These are phyloP conservation scores for Fulvia fulva DNA, from an alignment of 2,329 filamentous ascomycete species.

Conservation along the genomic window DNA sequence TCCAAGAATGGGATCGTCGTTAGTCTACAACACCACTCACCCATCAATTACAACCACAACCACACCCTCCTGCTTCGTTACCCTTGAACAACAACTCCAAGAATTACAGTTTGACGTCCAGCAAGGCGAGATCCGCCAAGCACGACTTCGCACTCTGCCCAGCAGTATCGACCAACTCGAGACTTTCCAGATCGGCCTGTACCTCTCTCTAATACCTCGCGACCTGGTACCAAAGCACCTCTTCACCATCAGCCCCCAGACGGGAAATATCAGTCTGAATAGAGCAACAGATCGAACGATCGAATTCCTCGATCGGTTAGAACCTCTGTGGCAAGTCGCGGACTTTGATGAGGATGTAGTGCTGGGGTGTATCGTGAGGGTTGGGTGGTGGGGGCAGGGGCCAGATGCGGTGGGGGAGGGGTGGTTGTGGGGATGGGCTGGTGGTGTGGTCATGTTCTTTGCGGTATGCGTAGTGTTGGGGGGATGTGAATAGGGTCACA, in stretches of 20 bases:
- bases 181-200: neutral
- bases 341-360: slow-evolving; percentile 1
- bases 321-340: neutral
- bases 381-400: neutral
- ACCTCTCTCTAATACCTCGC: slow-evolving; percentile 1
- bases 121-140: neutral
- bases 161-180: neutral
- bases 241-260: neutral
- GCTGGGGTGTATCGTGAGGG: neutral
- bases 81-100: neutral
- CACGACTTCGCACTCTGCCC: neutral
- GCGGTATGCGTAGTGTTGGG: too few species aligned
- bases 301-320: neutral
- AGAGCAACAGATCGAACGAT: neutral
- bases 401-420: neutral
- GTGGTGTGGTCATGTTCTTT: too few species aligned
- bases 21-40: neutral
- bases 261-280: neutral
- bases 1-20: neutral
- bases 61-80: neutral
- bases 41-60: neutral
- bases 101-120: neutral
- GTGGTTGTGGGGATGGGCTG: neutral
- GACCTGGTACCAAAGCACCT: neutral
- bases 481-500: too few species aligned